Percentiles rank a stretch among this genome's conserved stretches.
Conservation (phyloP, 805 yeast species). For the Candida easanensis region DNA sequence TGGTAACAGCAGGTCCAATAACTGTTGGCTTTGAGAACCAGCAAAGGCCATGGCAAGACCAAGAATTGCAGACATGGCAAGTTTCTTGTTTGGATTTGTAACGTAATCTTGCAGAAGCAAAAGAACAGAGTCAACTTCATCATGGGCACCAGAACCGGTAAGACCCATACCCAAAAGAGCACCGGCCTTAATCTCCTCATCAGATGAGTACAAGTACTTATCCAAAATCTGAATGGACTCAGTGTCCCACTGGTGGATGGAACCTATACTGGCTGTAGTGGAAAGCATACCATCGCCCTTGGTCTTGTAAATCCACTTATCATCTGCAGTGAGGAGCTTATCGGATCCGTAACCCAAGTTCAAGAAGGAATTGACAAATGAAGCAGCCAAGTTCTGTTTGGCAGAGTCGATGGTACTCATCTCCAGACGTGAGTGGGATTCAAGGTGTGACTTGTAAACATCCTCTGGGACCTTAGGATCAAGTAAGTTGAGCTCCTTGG, state of each 20-base stretch:
- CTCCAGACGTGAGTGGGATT: slow-evolving; percentile 55
- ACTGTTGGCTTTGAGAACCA: slow-evolving; percentile 86
- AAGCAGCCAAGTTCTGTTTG: slow-evolving; percentile 89
- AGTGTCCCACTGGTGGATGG: slow-evolving; percentile 88
- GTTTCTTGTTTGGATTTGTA: slow-evolving; percentile 54
- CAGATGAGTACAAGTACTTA: slow-evolving; percentile 80
- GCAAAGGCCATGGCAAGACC: slow-evolving; percentile 95
- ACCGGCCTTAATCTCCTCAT: slow-evolving; percentile 90
- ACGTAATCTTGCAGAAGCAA: slow-evolving; percentile 83
- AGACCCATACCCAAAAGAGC: slow-evolving; percentile 95
- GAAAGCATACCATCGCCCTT: slow-evolving; percentile 89
- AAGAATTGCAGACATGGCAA: slow-evolving; percentile 78
- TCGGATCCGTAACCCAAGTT: slow-evolving; percentile 91
- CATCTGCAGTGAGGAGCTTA: slow-evolving; percentile 73
- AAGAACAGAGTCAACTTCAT: slow-evolving; percentile 91
- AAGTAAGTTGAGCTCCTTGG: slow-evolving; percentile 81
- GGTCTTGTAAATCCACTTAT: slow-evolving; percentile 88
- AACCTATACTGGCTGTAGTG: slow-evolving; percentile 88
- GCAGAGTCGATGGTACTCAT: slow-evolving; percentile 75
- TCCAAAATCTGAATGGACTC: slow-evolving; percentile 90
- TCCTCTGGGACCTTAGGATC: slow-evolving; percentile 95
- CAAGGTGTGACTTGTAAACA: slow-evolving; percentile 87
- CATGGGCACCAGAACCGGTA: slow-evolving; percentile 88
- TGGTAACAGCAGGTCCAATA: slow-evolving; percentile 74
- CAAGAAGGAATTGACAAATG: slow-evolving; percentile 90